A percentile compares a stretch with the other conserved stretches of the same genome.
phyloP scores from a whole-genome alignment of 129 eudicot genomes.

The Tagetes patula region DNA sequence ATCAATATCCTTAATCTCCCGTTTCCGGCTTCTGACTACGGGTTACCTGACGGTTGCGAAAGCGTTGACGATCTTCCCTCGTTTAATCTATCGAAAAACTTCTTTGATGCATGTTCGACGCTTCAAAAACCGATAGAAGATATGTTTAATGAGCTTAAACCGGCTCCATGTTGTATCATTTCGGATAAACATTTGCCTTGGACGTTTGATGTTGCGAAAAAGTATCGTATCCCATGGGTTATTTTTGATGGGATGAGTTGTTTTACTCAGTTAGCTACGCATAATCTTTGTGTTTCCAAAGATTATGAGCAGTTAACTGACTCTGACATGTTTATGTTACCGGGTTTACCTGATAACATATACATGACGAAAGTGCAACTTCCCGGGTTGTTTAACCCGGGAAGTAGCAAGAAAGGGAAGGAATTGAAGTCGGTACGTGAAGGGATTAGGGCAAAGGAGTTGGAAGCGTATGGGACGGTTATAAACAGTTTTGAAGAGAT shows the following conservation, averaged over 20 bases:
- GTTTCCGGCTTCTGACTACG: slow-evolving; percentile 37
- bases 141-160: slow-evolving; percentile 30
- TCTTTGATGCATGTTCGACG: slow-evolving; percentile 32
- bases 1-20: slow-evolving; percentile 31
- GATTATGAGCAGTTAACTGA: slow-evolving; percentile 31
- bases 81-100: slow-evolving; percentile 16
- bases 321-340: slow-evolving; percentile 34
- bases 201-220: slow-evolving; percentile 41
- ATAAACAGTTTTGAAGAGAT: slow-evolving; percentile 53
- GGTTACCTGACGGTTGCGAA: slow-evolving; percentile 45
- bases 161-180: slow-evolving; percentile 45
- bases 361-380: slow-evolving; percentile 42
- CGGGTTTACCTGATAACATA: slow-evolving; percentile 47
- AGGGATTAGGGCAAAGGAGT: slow-evolving; percentile 26
- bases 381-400: slow-evolving; percentile 34
- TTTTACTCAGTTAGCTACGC: slow-evolving; percentile 42
- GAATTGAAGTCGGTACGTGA: slow-evolving; percentile 17
- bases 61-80: slow-evolving; percentile 42
- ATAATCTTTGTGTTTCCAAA: slow-evolving; percentile 29
- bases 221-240: slow-evolving; percentile 44
- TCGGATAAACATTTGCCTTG: slow-evolving; percentile 44
- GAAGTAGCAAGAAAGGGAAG: slow-evolving; percentile 15
- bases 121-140: slow-evolving; percentile 41
- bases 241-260: slow-evolving; percentile 61
- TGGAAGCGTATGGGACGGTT: slow-evolving; percentile 43